These are phyloP conservation scores for Amaranthus hypochondriacus DNA, from an alignment of 148 eudicot species.

Conservation along the genomic window DNA sequence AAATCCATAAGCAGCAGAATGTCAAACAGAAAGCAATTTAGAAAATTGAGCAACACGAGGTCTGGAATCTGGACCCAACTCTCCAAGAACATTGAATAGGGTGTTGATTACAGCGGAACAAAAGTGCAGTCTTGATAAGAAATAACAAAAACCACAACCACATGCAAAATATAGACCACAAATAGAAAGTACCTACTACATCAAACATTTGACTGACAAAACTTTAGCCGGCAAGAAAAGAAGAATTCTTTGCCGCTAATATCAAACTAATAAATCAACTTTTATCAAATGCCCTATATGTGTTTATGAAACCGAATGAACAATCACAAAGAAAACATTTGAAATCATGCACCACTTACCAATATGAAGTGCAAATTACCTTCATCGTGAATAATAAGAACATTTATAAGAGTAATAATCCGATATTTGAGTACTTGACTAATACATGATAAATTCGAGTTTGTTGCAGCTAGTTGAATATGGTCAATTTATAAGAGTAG, in stretches of 20 bases:
- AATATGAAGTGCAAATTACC: too few relatives aligned
- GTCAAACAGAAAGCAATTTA: background rate
- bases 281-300: background rate
- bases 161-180: background rate
- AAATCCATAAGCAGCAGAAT: background rate
- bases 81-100: background rate
- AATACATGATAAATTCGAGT: too few relatives aligned
- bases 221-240: background rate
- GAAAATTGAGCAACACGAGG: background rate
- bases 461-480: too few relatives aligned
- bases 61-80: background rate
- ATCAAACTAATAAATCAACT: background rate
- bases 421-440: too few relatives aligned
- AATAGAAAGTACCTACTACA: background rate
- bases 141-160: background rate
- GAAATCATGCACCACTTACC: too few relatives aligned
- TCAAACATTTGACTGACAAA: background rate
- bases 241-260: background rate
- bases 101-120: background rate
- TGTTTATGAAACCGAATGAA: background rate
- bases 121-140: background rate
- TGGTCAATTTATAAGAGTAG: too few relatives aligned
- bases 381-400: too few relatives aligned
- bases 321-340: too few relatives aligned
- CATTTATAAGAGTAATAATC: too few relatives aligned